A percentile compares a stretch with the other conserved stretches of the same genome.
phyloP scores from a whole-genome alignment of 2,329 filamentous ascomycete genomes.

The Hypocreales sp. region DNA sequence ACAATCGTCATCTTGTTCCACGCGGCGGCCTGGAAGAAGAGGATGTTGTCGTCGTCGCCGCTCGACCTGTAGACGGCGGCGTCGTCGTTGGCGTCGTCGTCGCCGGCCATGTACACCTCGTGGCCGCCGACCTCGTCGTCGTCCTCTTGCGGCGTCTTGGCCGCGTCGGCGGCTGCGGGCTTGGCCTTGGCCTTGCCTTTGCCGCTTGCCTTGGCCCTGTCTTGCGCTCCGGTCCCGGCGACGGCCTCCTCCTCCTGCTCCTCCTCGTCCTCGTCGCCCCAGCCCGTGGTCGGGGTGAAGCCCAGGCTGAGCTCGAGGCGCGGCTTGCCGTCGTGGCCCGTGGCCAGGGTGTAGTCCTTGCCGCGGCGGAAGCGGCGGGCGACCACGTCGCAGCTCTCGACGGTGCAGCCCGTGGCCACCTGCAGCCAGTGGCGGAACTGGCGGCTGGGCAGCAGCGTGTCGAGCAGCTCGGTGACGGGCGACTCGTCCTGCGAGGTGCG shows the following conservation, averaged over 20 bases:
- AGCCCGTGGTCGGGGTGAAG: slow-evolving; percentile 71
- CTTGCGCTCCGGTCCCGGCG: too few relatives aligned
- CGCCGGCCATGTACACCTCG: slow-evolving; percentile 87
- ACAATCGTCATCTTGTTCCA: slow-evolving; percentile 95
- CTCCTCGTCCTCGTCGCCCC: slow-evolving; percentile 54
- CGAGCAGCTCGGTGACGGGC: slow-evolving; percentile 62
- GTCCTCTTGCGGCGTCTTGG: slow-evolving; percentile 10
- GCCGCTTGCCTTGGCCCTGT: slow-evolving; percentile 14
- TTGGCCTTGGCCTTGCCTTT: slow-evolving; percentile 16
- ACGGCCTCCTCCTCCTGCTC: slow-evolving; percentile 21
- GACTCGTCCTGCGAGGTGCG: slow-evolving; percentile 26
- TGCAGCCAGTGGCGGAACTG: slow-evolving; percentile 86
- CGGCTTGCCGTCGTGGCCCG: slow-evolving; percentile 61
- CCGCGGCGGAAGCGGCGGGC: slow-evolving; percentile 78
- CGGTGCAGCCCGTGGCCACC: slow-evolving; percentile 58
- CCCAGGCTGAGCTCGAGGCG: slow-evolving; percentile 78
- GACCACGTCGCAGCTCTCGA: slow-evolving; percentile 64
- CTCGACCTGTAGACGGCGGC: slow-evolving; percentile 77
- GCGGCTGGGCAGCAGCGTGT: slow-evolving; percentile 67
- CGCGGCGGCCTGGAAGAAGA: slow-evolving; percentile 45
- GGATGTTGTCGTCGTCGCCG: slow-evolving; percentile 58
- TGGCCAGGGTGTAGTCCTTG: slow-evolving; percentile 84
- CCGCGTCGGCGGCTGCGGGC: slow-evolving; percentile 14
- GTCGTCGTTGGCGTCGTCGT: slow-evolving; percentile 55
- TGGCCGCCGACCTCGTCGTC: slow-evolving; percentile 54